Base-by-base conservation (phyloP, 164 flowering plant genomes). In the Tetracentron sinense region DNA sequence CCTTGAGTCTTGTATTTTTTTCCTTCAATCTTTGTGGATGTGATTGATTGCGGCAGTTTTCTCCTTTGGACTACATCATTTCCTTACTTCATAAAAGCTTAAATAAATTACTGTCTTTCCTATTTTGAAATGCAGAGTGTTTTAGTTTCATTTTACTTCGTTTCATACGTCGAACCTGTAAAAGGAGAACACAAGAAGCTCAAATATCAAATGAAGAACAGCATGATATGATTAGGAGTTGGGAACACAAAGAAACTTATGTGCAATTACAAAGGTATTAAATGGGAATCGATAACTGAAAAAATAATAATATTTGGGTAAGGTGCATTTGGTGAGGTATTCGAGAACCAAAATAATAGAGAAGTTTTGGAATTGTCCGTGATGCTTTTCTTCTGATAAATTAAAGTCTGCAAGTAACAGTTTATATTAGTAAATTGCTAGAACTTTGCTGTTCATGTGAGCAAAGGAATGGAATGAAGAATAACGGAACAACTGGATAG, bases 321-420 rank as follows among this genome's bases (percentile, higher is more conserved):
- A 82, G 94, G 94, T 63, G 94, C 96, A 65, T 92, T 89, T 69
- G 96, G 85, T 21, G 96, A 89, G 96, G 98, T 92, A 72, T 28
- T 30, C n/a, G 26, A 19, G 22, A n/a, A 60, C 46, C 20, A 7
- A 15, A 6, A 58, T 6, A 6, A 14, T 27, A 22, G 20, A 38
- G 44, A 38, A 38, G 2, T 33, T 38, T 38, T 16, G 14, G 8
- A 38, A 38, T 8, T 38, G 11, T 38, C 44, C 14, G 44, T 38
- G 44, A 38, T 38, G 8, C 14, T 38, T 2, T 38, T 38, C 14
- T 38, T 38, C 44, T 38, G 44, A 38, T 4, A 38, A 38, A 33
- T 33, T 38, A 16, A 8, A 4, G 14, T 38, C 14, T 38, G 44
- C n/a, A 38, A 16, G 2, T 38, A n/a, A 38, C 1, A 8, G 8